Evolutionary conservation across 306 rosid species (phyloP), one percentile per base, ranked within the genome.

Genomic region (Cucurbita maxima): DNA sequence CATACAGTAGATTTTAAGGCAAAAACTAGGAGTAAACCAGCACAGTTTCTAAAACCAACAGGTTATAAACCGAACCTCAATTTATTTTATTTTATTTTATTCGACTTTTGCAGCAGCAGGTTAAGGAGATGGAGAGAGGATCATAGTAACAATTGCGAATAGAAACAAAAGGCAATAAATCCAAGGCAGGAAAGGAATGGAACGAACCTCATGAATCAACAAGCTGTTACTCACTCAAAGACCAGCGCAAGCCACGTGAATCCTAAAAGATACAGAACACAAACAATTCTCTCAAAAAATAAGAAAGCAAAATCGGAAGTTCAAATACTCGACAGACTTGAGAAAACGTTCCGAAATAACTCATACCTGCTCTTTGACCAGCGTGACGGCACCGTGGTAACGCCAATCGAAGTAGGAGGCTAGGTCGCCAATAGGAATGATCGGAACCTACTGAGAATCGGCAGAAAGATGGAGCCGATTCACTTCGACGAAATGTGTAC

Each of bases 191-290:
- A 20, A 50, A 70, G 45, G 45, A 73, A 78, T 40, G 45, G 38
- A 11, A 22, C 22, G 78, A 76, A 94, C 99, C 97, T 86, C 90
- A 34, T 95, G 97, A 71, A 76, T 95, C 99, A 83, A 95, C 96
- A 76, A 95, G 97, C 87, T 91, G 99, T 70, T 95, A 97, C 81
- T 91, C 97, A 16, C 99, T 95, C 53, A 95, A 91, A 25, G 99
- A 78, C 99, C 99, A 95, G 82, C 99, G 91, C 38, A 97, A 95
- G 54, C 99, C 99, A 64, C 99, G 89, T 0, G 97, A 25, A 13
- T 97, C 99, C 99, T 95, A 76, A 4, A 72, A 41, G 22, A 48
- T 60, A 14, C 68, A 51, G 12, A 73, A 43, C 22, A 66, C 14
- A 57, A 14, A 57, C 72, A n/a, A 5, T 12, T 8, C 55, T 13